Percentiles rank a stretch among this genome's conserved stretches.
phyloP scores from a whole-genome alignment of 192 early-diverging fungal species.

The Umbelopsis ramanniana region DNA sequence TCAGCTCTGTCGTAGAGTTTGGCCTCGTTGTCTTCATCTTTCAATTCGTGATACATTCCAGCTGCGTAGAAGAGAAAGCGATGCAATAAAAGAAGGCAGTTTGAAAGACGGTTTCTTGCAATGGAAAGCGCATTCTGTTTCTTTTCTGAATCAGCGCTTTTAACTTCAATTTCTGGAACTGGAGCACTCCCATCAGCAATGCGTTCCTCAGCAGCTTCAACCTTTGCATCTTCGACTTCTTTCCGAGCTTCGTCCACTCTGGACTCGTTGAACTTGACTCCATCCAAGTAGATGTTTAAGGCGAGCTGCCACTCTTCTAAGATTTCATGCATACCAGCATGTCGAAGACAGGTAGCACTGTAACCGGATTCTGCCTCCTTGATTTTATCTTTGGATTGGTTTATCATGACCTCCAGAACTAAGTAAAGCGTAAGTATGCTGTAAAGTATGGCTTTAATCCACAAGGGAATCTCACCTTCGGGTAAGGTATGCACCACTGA shows the following conservation, averaged over 20 bases:
- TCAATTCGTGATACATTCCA: conserved; percentile 53
- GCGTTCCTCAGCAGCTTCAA: neutral
- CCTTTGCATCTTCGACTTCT: conserved; percentile 33
- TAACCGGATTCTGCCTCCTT: conserved; percentile 12
- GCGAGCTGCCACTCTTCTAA: conserved; percentile 22
- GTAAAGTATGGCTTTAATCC: neutral
- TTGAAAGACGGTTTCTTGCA: conserved; percentile 26
- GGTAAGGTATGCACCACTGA: conserved; percentile 19
- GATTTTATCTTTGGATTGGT: conserved; percentile 10
- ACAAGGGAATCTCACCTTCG: conserved; percentile 19
- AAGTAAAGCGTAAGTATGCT: neutral
- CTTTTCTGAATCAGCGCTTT: conserved; percentile 1
- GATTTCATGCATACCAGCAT: conserved; percentile 29
- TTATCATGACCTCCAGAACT: conserved; percentile 28
- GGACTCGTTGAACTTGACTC: neutral
- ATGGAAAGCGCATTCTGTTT: neutral
- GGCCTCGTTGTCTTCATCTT: conserved; percentile 49
- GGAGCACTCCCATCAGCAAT: conserved; percentile 27
- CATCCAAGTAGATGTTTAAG: conserved; percentile 5
- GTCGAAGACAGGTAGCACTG: neutral
- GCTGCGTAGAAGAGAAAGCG: conserved; percentile 64
- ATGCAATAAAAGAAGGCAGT: conserved; percentile 59
- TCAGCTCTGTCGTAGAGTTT: conserved; percentile 45
- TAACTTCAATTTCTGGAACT: conserved; percentile 8
- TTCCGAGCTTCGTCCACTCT: conserved; percentile 18